phyloP scores from a whole-genome alignment of 2,329 filamentous ascomycete genomes.

The Penicillium sp. region DNA sequence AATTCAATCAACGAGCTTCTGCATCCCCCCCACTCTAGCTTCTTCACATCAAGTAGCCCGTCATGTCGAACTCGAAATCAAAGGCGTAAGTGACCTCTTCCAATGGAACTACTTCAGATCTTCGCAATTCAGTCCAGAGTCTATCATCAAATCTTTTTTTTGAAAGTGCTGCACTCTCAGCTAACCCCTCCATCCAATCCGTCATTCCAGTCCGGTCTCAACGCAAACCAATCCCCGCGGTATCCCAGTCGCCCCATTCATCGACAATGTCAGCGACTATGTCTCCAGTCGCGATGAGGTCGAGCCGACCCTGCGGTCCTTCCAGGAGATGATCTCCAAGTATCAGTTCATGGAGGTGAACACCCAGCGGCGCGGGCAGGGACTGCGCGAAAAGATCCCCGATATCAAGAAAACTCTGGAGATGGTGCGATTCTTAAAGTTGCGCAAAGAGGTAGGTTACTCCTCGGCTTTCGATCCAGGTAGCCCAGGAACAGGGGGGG shows the following conservation, averaged over 20 bases:
- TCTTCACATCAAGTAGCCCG: slow-evolving; percentile 12
- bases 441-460: slow-evolving; percentile 60
- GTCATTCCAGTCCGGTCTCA: slow-evolving; percentile 18
- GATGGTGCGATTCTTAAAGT: slow-evolving; percentile 77
- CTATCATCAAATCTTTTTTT: not conserved
- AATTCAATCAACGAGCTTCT: slow-evolving; percentile 17
- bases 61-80: slow-evolving; percentile 30
- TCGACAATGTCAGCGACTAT: slow-evolving; percentile 44
- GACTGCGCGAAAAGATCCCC: slow-evolving; percentile 88
- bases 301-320: slow-evolving; percentile 41
- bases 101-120: not conserved
- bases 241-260: slow-evolving; percentile 43
- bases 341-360: slow-evolving; percentile 99
- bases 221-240: slow-evolving; percentile 41
- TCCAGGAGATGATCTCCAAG: slow-evolving; percentile 62
- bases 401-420: slow-evolving; percentile 96
- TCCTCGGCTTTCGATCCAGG: no score
- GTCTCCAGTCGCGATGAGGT: slow-evolving; percentile 42
- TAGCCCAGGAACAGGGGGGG: no score
- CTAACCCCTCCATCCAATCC: slow-evolving; percentile 15
- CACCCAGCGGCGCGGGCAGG: slow-evolving; percentile 72
- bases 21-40: slow-evolving; percentile 19
- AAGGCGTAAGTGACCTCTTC: slow-evolving; percentile 18
- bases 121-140: no score
- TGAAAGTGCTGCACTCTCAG: slow-evolving; percentile 2